A percentile compares a stretch with the other conserved stretches of the same genome.
Evolutionary conservation across 345 rosid species (phyloP).

Genomic region (Linum usitatissimum): DNA sequence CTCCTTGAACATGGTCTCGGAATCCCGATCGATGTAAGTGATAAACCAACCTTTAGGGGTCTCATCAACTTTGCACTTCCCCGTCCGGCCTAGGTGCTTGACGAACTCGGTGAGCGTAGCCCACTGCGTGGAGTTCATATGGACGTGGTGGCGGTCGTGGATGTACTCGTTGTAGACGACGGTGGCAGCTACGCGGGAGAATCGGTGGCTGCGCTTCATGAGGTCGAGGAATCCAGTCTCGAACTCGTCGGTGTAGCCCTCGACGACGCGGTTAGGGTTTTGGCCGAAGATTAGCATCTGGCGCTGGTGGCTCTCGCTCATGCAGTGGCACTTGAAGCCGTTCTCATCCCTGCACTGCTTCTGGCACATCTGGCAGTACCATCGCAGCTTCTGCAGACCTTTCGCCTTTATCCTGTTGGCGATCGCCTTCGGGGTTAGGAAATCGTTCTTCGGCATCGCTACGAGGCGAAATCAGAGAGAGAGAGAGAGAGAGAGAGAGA

Average conservation of each 20-base stretch:
- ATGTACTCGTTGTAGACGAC: constrained; percentile 92
- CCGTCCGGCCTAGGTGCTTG: constrained; percentile 64
- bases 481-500: neutral
- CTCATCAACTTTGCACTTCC: constrained; percentile 92
- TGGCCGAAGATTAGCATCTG: constrained; percentile 92
- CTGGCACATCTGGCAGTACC: constrained; percentile 99
- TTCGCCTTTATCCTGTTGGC: constrained; percentile 86
- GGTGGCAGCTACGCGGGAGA: constrained; percentile 85
- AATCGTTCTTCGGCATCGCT: constrained; percentile 53
- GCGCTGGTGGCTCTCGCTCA: constrained; percentile 93
- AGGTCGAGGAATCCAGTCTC: constrained; percentile 58
- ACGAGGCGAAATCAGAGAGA: neutral
- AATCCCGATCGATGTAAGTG: constrained; percentile 77
- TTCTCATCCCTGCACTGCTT: constrained; percentile 97
- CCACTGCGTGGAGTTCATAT: constrained; percentile 92
- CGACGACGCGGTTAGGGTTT: constrained; percentile 60
- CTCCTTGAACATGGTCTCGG: constrained; percentile 76
- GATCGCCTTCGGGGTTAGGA: constrained; percentile 80
- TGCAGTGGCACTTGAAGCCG: constrained; percentile 96
- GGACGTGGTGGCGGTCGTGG: constrained; percentile 76
- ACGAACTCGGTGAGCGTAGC: constrained; percentile 84
- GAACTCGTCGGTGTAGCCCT: constrained; percentile 88
- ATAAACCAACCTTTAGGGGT: constrained; percentile 98
- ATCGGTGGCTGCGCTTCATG: constrained; percentile 80
- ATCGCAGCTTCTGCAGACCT: constrained; percentile 91